These are phyloP conservation scores for Mycena citricolor DNA, from an alignment of 1,284 basidiomycete genomes.

Conservation along the genomic window DNA sequence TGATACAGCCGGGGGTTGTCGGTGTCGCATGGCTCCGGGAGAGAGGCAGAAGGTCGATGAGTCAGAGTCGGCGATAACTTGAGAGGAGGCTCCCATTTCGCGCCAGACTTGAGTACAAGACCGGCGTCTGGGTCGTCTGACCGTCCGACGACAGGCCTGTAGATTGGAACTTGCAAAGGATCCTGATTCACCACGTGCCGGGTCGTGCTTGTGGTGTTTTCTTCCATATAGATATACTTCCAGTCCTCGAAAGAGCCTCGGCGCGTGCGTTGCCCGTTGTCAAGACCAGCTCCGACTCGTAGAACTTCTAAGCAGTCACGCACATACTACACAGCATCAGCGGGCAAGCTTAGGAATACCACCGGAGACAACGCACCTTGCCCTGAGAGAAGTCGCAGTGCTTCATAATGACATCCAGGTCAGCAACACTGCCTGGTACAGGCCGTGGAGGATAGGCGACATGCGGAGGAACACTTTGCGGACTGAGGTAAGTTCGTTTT, in stretches of 20 bases:
- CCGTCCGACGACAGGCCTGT: constrained; percentile 13
- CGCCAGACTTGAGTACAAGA: constrained; percentile 40
- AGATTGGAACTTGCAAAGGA: constrained; percentile 17
- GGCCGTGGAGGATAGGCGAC: constrained; percentile 67
- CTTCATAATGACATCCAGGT: constrained; percentile 71
- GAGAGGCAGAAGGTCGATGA: constrained; percentile 57
- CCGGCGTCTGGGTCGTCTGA: constrained; percentile 39
- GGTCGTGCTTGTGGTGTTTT: constrained; percentile 33
- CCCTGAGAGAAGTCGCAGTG: constrained; percentile 69
- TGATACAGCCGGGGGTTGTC: constrained; percentile 74
- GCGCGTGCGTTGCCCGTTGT: constrained; percentile 61
- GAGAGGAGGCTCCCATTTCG: constrained; percentile 40
- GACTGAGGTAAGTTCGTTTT: constrained; percentile 59
- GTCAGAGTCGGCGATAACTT: constrained; percentile 34
- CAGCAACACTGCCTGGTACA: constrained; percentile 60
- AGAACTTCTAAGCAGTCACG: constrained; percentile 78
- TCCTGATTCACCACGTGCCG: constrained; percentile 1
- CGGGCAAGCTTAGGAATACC: not conserved
- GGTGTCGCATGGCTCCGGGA: constrained; percentile 61
- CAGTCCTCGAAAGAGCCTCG: constrained; percentile 60
- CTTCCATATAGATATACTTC: constrained; percentile 64
- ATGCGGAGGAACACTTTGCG: constrained; percentile 47
- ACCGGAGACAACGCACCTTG: constrained; percentile 46
- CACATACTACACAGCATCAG: constrained; percentile 50
- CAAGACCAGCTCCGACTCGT: constrained; percentile 68